Percentiles rank a stretch among this genome's conserved stretches.
These are phyloP conservation scores for Entophlyctis luteolus DNA, from an alignment of 192 early-diverging fungal species.

Conservation along the genomic window DNA sequence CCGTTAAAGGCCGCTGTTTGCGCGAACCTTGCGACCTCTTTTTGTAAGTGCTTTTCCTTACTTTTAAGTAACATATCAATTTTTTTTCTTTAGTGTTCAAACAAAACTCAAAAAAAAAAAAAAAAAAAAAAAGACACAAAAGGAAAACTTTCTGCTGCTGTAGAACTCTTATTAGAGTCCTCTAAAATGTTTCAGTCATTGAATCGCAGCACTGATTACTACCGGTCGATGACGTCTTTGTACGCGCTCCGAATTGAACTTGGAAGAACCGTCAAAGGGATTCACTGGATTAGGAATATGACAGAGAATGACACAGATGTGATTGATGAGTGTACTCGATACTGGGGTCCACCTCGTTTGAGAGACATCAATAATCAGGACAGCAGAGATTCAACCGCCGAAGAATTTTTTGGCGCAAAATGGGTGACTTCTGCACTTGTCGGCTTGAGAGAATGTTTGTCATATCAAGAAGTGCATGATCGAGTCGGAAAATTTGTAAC, in stretches of 20 bases:
- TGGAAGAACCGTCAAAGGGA: constrained; percentile 23
- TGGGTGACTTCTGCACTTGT: constrained; percentile 26
- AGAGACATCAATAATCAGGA: constrained; percentile 32
- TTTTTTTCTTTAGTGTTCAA: constrained; percentile 14
- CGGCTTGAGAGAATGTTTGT: constrained; percentile 1
- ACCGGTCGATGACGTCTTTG: constrained; percentile 22
- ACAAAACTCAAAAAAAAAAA: too few species aligned
- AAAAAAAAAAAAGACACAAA: constrained; percentile 36
- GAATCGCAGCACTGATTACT: constrained; percentile 6
- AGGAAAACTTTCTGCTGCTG: constrained; percentile 31
- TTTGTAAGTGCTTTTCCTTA: not conserved
- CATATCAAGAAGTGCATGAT: constrained; percentile 15
- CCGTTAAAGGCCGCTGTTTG: constrained; percentile 5
- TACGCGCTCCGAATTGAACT: constrained; percentile 33
- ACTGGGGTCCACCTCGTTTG: constrained; percentile 29
- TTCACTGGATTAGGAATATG: constrained; percentile 47
- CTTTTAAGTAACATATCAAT: not conserved
- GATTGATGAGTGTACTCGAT: constrained; percentile 35
- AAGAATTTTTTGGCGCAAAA: constrained; percentile 19
- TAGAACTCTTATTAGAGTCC: constrained; percentile 31
- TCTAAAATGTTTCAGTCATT: constrained; percentile 28
- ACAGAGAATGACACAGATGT: not conserved
- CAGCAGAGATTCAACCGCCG: constrained; percentile 20
- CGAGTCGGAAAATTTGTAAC: constrained; percentile 16
- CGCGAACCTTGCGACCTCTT: constrained; percentile 11